Base-by-base conservation (phyloP, 371 early-diverging fungal species). In the Zopfochytrium polystomum region DNA sequence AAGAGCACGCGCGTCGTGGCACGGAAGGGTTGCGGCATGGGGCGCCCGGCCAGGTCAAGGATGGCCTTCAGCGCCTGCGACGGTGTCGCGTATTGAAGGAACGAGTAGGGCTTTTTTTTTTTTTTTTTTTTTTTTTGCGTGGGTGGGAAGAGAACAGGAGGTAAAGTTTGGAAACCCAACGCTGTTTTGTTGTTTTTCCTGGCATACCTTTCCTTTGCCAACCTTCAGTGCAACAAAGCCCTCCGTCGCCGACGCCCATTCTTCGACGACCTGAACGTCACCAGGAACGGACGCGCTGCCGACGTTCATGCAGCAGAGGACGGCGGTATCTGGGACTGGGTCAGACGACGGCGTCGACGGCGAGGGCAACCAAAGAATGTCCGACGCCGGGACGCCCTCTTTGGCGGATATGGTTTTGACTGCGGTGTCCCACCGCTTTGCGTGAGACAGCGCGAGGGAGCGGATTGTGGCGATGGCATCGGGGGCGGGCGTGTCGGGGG, bases 281-380 rank as follows among this genome's bases (percentile, higher is more conserved):
- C 47, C 47, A 9, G 11, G 47, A 9, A 47, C 47, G 13, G 47
- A 38, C 38, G 38, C 38, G 38, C 38, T 38, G 38, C 38, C 38
- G 38, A 38, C 38, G 38, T 38, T 38, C 38, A 38, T 7, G 38
- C 7, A 38, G 38, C 38, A 38, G 11, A 38, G 11, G 38, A 38
- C 18, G 38, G 11, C 7, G 11, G 38, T 11, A 18, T 38, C 38
- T 11, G 38, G 38, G 11, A 38, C 11, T 18, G 38, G 38, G n/a
- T n/a, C n/a, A n/a, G n/a, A n/a, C n/a, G n/a, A n/a, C n/a, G n/a
- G n/a, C n/a, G n/a, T n/a, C n/a, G n/a, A n/a, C n/a, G n/a, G n/a
- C n/a, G n/a, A n/a, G n/a, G n/a, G n/a, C n/a, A n/a, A n/a, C 38
- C 38, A 38, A 11, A 38, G 38, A 38, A 11, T 11, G 38, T 38